Percentiles rank a stretch among this genome's conserved stretches.
phyloP scores from a whole-genome alignment of 1,139 yeast genomes.

The Saccharomyces pastorianus region DNA sequence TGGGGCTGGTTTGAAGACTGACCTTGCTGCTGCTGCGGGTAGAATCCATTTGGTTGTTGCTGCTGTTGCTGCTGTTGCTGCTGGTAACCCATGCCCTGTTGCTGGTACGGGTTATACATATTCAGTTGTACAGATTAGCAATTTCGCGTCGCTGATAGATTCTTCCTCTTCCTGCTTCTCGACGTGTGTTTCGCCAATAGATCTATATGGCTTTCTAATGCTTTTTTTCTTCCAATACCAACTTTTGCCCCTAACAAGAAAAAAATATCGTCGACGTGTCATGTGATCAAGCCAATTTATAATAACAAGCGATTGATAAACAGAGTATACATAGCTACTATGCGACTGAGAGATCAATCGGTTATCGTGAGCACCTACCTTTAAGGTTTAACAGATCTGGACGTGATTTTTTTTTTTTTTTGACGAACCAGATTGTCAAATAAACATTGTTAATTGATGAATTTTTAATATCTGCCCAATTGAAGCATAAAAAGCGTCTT shows the following conservation, averaged over 20 bases:
- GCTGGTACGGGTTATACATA: slow-evolving; percentile 1
- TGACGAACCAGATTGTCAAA: not conserved
- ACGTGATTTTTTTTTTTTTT: too few relatives aligned
- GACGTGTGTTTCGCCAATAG: not conserved
- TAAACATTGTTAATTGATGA: not conserved
- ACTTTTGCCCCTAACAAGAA: not conserved
- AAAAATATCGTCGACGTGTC: not conserved
- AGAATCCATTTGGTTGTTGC: not conserved
- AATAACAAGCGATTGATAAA: not conserved
- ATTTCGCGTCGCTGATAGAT: not conserved
- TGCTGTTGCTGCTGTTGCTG: slow-evolving; percentile 2
- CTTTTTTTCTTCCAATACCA: not conserved
- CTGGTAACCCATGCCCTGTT: not conserved
- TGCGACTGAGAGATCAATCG: not conserved
- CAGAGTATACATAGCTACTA: not conserved
- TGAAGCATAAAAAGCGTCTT: not conserved
- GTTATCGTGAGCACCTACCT: not conserved
- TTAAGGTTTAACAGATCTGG: not conserved
- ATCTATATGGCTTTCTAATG: not conserved
- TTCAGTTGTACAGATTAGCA: not conserved
- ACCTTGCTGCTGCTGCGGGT: slow-evolving; percentile 1
- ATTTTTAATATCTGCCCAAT: too few relatives aligned
- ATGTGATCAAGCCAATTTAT: not conserved
- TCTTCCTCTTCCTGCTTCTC: not conserved
- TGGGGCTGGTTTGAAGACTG: not conserved